phyloP scores from a whole-genome alignment of 257 asterid genomes.

The Orobanche coerulescens region DNA sequence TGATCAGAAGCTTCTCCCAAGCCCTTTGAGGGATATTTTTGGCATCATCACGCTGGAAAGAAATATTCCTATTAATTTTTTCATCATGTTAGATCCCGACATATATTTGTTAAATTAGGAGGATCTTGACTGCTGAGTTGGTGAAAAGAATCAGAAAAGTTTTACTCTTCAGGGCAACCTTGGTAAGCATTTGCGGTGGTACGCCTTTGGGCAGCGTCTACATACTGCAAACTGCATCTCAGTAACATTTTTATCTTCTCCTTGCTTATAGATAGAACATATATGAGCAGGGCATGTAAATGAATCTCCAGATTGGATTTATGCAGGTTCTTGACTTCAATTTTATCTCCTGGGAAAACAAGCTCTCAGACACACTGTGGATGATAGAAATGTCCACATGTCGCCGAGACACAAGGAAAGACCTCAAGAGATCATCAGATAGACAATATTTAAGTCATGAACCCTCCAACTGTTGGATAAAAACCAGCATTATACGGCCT shows the following conservation, averaged over 20 bases:
- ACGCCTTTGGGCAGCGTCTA: conserved; percentile 72
- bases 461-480: too few relatives aligned
- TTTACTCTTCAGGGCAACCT: conserved; percentile 34
- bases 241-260: conserved; percentile 41
- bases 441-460: too few relatives aligned
- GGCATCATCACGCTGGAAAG: conserved; percentile 31
- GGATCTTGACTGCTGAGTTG: conserved; percentile 5
- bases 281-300: conserved; percentile 71
- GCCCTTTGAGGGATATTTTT: conserved; percentile 39
- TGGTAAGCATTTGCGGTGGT: conserved; percentile 72
- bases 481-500: too few relatives aligned
- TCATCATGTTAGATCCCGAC: conserved; percentile 18
- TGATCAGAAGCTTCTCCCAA: conserved; percentile 53
- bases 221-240: conserved; percentile 64
- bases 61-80: conserved; percentile 33
- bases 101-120: background rate
- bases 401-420: too few relatives aligned
- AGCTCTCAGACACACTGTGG: too few relatives aligned
- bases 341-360: too few relatives aligned
- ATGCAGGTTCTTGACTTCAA: too few relatives aligned
- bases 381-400: too few relatives aligned
- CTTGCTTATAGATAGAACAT: conserved; percentile 46
- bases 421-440: too few relatives aligned
- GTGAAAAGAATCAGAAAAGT: conserved; percentile 8
- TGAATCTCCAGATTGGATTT: conserved; percentile 51